Evolutionary conservation across 257 asterid genomes (phyloP), one percentile per base, ranked within the genome.

Genomic region (Ehretia macrophylla): DNA sequence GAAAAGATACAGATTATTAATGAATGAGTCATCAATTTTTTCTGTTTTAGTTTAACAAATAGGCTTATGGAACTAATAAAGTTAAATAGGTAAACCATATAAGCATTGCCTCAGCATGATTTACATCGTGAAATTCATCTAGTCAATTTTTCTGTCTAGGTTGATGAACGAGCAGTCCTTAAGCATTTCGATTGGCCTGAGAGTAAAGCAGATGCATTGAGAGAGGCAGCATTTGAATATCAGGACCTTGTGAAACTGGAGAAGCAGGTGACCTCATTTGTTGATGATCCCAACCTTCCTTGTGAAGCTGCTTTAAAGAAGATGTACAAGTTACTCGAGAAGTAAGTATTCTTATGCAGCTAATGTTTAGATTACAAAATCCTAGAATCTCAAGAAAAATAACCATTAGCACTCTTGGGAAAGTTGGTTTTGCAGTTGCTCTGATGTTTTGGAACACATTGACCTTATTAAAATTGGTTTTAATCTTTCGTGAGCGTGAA

Each of bases 111-210:
- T 6, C 17, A 19, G 17, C 51, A 14, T 48, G 17, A 5, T 17
- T 49, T 11, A 49, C 54, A 49, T 50, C n/a, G n/a, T 17, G 27
- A n/a, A 6, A 9, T 17, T 50, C 11, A 50, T 57, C 56, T 60
- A 45, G 38, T 55, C 39, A 18, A 18, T 51, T 21, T 22, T 32
- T 51, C 17, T 46, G 46, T 17, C 12, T 75, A 92, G 99, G 97
- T 85, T n/a, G 96, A 92, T n/a, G 97, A 93, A 72, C 88, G 97
- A 58, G 97, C 95, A 48, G 97, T 86, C 50, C 83, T 93, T 37
- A 93, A 93, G 86, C 99, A 88, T 72, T 86, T 89, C 16, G 99
- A 93, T 54, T 93, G 99, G 97, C 99, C 99, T 55, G 99, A 89
- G 72, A 93, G 89, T 46, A 92, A 92, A 85, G 97, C 97, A 56